These are phyloP conservation scores for Nicotiana attenuata DNA, from an alignment of 257 asterid species.

Conservation along the genomic window DNA sequence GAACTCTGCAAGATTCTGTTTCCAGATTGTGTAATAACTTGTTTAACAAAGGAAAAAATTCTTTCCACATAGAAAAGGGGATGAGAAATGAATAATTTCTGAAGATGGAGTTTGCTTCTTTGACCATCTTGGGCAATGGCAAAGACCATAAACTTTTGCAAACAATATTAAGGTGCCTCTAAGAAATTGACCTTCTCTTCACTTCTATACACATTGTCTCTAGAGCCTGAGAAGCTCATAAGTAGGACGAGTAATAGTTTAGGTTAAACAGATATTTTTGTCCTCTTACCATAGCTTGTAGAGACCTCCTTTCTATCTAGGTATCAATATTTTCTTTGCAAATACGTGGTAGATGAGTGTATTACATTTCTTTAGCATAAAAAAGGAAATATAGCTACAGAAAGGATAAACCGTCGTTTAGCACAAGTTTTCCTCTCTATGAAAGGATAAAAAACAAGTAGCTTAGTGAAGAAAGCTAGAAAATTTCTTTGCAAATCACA, in stretches of 20 bases:
- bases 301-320: no score
- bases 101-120: background rate
- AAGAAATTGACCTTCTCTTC: background rate
- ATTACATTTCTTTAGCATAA: no score
- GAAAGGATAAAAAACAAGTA: no score
- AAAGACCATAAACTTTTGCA: background rate
- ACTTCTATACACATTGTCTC: background rate
- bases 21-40: background rate
- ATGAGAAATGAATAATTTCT: background rate
- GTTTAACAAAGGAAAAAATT: background rate
- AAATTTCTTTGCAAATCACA: no score
- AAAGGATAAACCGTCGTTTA: no score
- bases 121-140: background rate
- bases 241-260: background rate
- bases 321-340: no score
- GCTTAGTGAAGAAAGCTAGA: no score
- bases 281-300: no score
- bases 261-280: background rate
- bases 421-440: no score
- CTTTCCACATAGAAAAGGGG: background rate
- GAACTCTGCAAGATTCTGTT: background rate
- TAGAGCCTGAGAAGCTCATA: background rate
- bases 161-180: background rate
- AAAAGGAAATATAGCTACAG: no score
- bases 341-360: no score